Conservation (phyloP, 2,329 filamentous ascomycete genomes). For the Tolypocladium paradoxum region DNA sequence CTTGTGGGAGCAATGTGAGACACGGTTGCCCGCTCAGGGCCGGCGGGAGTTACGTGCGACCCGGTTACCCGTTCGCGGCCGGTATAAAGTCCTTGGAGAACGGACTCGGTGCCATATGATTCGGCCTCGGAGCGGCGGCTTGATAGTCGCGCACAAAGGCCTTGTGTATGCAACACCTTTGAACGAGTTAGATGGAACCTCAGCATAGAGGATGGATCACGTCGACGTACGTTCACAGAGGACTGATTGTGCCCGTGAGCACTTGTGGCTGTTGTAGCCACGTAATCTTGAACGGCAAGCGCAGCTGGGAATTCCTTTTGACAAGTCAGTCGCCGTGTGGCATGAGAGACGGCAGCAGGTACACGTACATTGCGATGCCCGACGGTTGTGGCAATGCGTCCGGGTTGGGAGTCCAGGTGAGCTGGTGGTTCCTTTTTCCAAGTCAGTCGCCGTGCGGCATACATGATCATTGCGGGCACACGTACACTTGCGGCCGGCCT, state of each 20-base stretch:
- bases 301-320: neutral
- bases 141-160: neutral
- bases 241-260: neutral
- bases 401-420: neutral
- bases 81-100: neutral
- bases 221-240: neutral
- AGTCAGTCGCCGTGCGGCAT: constrained; percentile 2
- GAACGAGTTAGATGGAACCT: neutral
- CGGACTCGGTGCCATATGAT: neutral
- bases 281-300: constrained; percentile 1
- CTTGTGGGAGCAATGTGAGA: neutral
- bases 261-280: neutral
- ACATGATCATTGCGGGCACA: neutral
- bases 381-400: neutral
- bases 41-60: neutral
- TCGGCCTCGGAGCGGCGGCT: neutral
- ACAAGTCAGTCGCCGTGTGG: neutral
- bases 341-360: neutral
- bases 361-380: neutral
- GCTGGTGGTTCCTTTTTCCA: constrained; percentile 6
- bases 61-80: neutral
- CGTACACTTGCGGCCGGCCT: constrained; percentile 7
- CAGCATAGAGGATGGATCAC: too few species aligned
- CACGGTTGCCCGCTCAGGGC: neutral
- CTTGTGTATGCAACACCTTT: neutral